Percentiles rank a stretch among this genome's conserved stretches.
Conservation (phyloP, 192 early-diverging fungal species). For the Coemansia guatemalensis region DNA sequence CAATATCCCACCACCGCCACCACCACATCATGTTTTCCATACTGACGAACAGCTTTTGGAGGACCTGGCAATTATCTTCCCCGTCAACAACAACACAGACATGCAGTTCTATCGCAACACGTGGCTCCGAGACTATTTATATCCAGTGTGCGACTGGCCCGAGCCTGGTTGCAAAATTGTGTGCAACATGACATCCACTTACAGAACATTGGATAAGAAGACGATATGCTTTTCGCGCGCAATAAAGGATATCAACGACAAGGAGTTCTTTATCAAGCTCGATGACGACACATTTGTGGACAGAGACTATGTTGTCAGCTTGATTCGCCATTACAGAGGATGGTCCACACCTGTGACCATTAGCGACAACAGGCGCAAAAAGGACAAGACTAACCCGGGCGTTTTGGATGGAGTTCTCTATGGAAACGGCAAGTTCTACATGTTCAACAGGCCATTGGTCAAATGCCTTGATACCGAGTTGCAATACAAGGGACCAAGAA, state of each 20-base stretch:
- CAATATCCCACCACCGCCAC: constrained; percentile 18
- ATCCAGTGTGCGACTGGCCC: constrained; percentile 49
- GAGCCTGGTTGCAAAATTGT: constrained; percentile 43
- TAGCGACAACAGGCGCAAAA: constrained; percentile 34
- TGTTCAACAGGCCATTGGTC: constrained; percentile 39
- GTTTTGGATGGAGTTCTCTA: constrained; percentile 21
- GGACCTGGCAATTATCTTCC: constrained; percentile 42
- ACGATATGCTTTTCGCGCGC: constrained; percentile 37
- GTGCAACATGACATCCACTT: constrained; percentile 36
- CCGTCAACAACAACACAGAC: constrained; percentile 49
- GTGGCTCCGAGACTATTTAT: constrained; percentile 43
- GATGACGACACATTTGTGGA: constrained; percentile 51
- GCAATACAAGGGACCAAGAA: constrained; percentile 22
- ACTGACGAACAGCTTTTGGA: constrained; percentile 17
- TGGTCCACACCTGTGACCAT: constrained; percentile 36
- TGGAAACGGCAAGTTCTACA: constrained; percentile 52
- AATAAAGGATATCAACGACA: constrained; percentile 21
- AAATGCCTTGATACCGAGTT: constrained; percentile 30
- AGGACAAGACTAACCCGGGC: constrained; percentile 13
- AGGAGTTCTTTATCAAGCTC: constrained; percentile 51
- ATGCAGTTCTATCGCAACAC: constrained; percentile 54
- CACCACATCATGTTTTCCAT: not conserved
- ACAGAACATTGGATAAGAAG: constrained; percentile 33
- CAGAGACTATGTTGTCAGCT: constrained; percentile 26
- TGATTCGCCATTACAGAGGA: constrained; percentile 22